These are phyloP conservation scores for Apiosordaria backusii DNA, from an alignment of 495 filamentous ascomycete genomes.

Conservation along the genomic window DNA sequence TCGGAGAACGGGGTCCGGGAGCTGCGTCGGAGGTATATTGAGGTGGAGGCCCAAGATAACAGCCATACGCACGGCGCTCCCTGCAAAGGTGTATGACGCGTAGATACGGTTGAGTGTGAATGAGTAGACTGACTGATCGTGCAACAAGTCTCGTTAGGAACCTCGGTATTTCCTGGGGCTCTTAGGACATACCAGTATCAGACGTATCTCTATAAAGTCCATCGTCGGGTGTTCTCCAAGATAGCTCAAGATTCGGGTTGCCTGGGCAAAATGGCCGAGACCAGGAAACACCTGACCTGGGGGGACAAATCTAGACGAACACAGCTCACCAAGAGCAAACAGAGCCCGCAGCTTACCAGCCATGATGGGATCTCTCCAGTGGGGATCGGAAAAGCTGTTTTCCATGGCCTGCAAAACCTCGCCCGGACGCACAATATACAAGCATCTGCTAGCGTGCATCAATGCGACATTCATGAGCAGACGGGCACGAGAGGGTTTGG, in stretches of 20 bases:
- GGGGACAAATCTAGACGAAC: constrained; percentile 10
- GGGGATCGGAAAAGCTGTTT: background rate
- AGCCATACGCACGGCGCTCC: constrained; percentile 1
- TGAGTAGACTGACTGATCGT: background rate
- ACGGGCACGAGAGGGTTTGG: constrained; percentile 5
- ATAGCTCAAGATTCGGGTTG: constrained; percentile 7
- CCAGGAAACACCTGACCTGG: constrained; percentile 11
- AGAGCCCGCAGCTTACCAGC: constrained; percentile 7
- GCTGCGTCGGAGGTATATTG: constrained; percentile 8
- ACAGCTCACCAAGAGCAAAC: constrained; percentile 10
- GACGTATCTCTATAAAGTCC: constrained; percentile 12
- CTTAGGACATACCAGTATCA: background rate
- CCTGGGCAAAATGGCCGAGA: constrained; percentile 2
- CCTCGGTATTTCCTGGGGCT: background rate
- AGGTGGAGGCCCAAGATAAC: constrained; percentile 9
- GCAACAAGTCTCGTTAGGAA: background rate
- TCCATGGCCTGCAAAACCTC: constrained; percentile 4
- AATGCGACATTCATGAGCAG: constrained; percentile 10
- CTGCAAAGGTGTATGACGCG: constrained; percentile 4
- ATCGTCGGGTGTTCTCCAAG: constrained; percentile 9
- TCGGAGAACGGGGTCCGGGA: background rate
- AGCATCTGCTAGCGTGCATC: constrained; percentile 8
- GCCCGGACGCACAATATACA: constrained; percentile 9
- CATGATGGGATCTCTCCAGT: constrained; percentile 14
- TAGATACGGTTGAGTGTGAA: constrained; percentile 14